These are phyloP conservation scores for Dissophora ornata DNA, from an alignment of 192 early-diverging fungal species.

Conservation along the genomic window DNA sequence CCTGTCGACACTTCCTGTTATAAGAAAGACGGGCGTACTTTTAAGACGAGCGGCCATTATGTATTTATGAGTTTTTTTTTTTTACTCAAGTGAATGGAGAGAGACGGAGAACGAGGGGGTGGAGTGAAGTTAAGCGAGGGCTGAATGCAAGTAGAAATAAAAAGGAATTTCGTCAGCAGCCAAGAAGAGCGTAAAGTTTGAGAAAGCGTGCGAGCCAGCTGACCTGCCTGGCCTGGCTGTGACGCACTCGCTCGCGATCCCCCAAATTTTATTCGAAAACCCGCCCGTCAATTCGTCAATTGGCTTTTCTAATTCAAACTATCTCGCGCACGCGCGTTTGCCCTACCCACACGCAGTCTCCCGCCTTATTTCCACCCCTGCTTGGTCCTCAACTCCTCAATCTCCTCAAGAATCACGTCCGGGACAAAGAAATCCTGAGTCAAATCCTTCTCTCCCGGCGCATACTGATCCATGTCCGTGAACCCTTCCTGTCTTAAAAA, in stretches of 20 bases:
- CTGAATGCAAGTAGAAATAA: neutral
- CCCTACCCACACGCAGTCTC: too few species aligned
- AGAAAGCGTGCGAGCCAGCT: neutral
- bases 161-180: too few species aligned
- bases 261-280: too few species aligned
- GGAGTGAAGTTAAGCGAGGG: neutral
- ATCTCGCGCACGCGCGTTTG: too few species aligned
- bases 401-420: slow-evolving; percentile 48
- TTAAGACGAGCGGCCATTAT: neutral
- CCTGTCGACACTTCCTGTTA: too few species aligned
- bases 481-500: slow-evolving; percentile 78
- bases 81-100: neutral
- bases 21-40: too few species aligned
- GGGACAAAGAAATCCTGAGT: slow-evolving; percentile 74
- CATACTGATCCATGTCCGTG: slow-evolving; percentile 78
- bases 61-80: neutral
- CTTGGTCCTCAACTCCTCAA: slow-evolving; percentile 34
- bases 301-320: too few species aligned
- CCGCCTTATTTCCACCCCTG: slow-evolving; percentile 43
- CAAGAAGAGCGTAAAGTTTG: neutral
- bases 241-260: too few species aligned
- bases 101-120: slow-evolving; percentile 1
- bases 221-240: too few species aligned
- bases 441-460: slow-evolving; percentile 69
- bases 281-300: too few species aligned